These are phyloP conservation scores for Trichocomaceae sp. DNA, from an alignment of 2,329 filamentous ascomycete genomes.

Conservation along the genomic window DNA sequence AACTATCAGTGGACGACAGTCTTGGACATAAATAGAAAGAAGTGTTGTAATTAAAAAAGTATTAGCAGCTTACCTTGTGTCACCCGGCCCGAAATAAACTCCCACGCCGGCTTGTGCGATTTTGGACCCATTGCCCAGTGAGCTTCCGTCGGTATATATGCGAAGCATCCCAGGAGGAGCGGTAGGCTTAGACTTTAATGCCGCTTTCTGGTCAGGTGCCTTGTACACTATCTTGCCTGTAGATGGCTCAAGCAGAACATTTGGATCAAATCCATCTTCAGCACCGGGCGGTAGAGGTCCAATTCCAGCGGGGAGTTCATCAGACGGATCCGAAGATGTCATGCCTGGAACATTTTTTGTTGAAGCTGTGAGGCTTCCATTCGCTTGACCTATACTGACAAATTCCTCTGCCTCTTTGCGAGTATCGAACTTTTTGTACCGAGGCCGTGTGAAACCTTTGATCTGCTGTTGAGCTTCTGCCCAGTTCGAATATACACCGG, in stretches of 20 bases:
- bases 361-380: conserved; percentile 11
- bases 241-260: conserved; percentile 48
- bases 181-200: conserved; percentile 40
- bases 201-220: conserved; percentile 44
- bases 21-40: not conserved
- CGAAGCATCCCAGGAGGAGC: conserved; percentile 46
- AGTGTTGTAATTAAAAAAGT: not conserved
- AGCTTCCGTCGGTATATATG: conserved; percentile 60
- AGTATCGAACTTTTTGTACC: conserved; percentile 62
- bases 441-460: conserved; percentile 61
- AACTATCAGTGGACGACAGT: not conserved
- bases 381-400: conserved; percentile 44
- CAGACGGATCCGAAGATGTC: conserved; percentile 35
- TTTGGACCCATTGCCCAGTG: conserved; percentile 51
- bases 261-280: conserved; percentile 57
- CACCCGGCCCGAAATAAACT: conserved; percentile 57
- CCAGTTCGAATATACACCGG: conserved; percentile 63
- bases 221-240: conserved; percentile 53
- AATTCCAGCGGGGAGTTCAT: conserved; percentile 47
- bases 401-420: conserved; percentile 70
- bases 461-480: conserved; percentile 65
- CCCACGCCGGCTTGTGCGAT: conserved; percentile 56
- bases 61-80: conserved; percentile 44
- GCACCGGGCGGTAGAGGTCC: conserved; percentile 51
- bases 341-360: conserved; percentile 31